Percentiles rank a stretch among this genome's conserved stretches.
Evolutionary conservation across 176 grass and related monocot species (phyloP).

Genomic region (Triticum monococcum): DNA sequence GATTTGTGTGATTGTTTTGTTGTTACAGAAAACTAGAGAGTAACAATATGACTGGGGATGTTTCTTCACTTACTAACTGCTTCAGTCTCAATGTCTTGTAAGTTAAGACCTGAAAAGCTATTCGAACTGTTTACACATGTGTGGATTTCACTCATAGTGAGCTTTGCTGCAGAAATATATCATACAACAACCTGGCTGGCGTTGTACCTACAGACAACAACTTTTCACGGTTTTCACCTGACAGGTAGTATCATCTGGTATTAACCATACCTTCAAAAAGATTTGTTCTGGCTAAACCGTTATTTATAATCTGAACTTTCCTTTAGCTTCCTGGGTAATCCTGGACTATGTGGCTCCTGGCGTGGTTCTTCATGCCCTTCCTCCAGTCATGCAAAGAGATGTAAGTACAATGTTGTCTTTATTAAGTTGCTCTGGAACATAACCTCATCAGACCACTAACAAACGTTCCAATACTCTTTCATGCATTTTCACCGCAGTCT

Average conservation of each 20-base stretch:
- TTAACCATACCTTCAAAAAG: background rate
- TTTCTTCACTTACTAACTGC: slow-evolving; percentile 79
- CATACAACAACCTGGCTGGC: slow-evolving; percentile 82
- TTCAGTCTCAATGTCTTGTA: slow-evolving; percentile 80
- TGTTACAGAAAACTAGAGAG: slow-evolving; percentile 73
- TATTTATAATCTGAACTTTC: slow-evolving; percentile 22
- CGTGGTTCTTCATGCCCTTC: slow-evolving; percentile 51
- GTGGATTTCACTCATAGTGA: slow-evolving; percentile 11
- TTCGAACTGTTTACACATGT: slow-evolving; percentile 13
- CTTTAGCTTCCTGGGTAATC: slow-evolving; percentile 82
- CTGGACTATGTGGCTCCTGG: slow-evolving; percentile 87
- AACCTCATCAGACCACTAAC: slow-evolving; percentile 7
- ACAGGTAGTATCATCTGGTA: slow-evolving; percentile 48
- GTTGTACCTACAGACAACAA: slow-evolving; percentile 77
- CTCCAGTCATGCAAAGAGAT: slow-evolving; percentile 38
- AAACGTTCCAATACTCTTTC: background rate
- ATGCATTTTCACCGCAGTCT: slow-evolving; percentile 28
- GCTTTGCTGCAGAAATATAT: slow-evolving; percentile 69
- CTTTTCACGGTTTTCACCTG: slow-evolving; percentile 86
- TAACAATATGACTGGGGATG: slow-evolving; percentile 86
- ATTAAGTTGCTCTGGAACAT: slow-evolving; percentile 14
- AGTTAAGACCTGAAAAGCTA: slow-evolving; percentile 28
- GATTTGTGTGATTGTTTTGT: slow-evolving; percentile 12
- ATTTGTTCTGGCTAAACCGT: background rate
- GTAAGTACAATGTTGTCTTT: slow-evolving; percentile 39